Evolutionary conservation across 768 basidiomycete genomes (phyloP).

Genomic region (Kwoniella pini): DNA sequence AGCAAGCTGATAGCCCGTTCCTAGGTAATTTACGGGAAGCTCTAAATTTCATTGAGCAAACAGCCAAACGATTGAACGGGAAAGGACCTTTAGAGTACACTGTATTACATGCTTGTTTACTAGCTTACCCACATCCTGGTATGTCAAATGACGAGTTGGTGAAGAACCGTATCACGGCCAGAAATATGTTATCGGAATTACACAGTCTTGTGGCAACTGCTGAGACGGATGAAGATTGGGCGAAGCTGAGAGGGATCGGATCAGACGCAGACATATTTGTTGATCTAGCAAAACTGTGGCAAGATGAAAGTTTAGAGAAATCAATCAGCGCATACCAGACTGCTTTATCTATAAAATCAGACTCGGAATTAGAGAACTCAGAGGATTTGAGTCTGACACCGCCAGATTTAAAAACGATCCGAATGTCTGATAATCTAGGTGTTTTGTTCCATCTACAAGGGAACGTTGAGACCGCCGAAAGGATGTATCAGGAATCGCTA

Average conservation of each 20-base stretch:
- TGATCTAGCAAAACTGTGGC: conserved; percentile 90
- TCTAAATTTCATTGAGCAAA: conserved; percentile 53
- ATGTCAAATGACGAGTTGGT: conserved; percentile 71
- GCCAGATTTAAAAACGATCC: conserved; percentile 60
- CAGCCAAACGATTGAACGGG: conserved; percentile 49
- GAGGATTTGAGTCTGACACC: conserved; percentile 3
- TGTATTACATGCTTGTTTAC: conserved; percentile 83
- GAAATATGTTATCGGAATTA: conserved; percentile 71
- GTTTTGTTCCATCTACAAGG: conserved; percentile 71
- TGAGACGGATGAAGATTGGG: conserved; percentile 57
- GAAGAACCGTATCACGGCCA: conserved; percentile 71
- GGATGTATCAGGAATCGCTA: conserved; percentile 49
- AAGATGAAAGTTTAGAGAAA: conserved; percentile 73
- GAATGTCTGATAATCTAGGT: conserved; percentile 78
- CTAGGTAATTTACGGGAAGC: conserved; percentile 54
- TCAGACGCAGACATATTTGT: conserved; percentile 84
- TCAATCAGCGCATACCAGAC: conserved; percentile 72
- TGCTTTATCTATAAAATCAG: conserved; percentile 65
- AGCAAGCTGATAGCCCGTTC: not conserved
- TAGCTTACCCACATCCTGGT: conserved; percentile 77
- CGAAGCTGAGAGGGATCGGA: conserved; percentile 60
- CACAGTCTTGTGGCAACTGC: conserved; percentile 57
- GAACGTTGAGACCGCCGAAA: conserved; percentile 44
- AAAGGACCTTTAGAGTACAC: conserved; percentile 72
- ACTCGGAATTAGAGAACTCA: conserved; percentile 56